phyloP scores from a whole-genome alignment of 2,329 filamentous ascomycete species.

The Chrysoporthe deuterocubensis region DNA sequence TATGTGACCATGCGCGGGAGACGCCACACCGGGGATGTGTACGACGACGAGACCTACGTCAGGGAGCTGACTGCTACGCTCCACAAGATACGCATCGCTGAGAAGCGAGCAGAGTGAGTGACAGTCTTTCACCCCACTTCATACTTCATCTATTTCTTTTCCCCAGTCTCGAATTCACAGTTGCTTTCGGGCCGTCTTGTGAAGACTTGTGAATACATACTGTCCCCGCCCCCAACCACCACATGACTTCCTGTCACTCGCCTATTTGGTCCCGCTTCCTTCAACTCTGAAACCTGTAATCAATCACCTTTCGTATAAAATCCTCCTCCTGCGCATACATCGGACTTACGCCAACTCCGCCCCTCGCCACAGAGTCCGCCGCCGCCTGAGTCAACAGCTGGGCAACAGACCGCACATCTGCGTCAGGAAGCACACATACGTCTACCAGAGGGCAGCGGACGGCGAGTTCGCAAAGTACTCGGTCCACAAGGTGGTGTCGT shows the following conservation, averaged over 20 bases:
- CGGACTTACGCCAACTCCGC: conserved; percentile 11
- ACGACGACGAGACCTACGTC: conserved; percentile 28
- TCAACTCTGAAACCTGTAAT: not conserved
- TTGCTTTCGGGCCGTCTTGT: no score
- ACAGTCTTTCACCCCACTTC: not conserved
- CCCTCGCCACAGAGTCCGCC: conserved; percentile 22
- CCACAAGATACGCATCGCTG: conserved; percentile 27
- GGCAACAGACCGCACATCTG: conserved; percentile 18
- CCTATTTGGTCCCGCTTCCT: not conserved
- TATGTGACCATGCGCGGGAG: conserved; percentile 41
- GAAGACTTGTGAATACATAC: not conserved
- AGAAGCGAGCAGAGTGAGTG: conserved; percentile 26
- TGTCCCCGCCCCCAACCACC: not conserved
- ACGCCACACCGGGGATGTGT: conserved; percentile 22
- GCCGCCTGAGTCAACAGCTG: conserved; percentile 20
- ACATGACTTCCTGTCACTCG: not conserved
- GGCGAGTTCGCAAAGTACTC: conserved; percentile 27
- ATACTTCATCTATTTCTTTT: not conserved
- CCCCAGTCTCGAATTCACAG: no score
- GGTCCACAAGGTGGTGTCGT: conserved; percentile 26
- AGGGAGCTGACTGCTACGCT: conserved; percentile 25
- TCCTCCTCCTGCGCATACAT: not conserved
- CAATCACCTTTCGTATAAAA: no score
- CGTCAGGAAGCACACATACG: conserved; percentile 20
- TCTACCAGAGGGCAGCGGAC: conserved; percentile 34